Conservation (phyloP, 2,329 filamentous ascomycete genomes). For the Colletotrichum sublineola region DNA sequence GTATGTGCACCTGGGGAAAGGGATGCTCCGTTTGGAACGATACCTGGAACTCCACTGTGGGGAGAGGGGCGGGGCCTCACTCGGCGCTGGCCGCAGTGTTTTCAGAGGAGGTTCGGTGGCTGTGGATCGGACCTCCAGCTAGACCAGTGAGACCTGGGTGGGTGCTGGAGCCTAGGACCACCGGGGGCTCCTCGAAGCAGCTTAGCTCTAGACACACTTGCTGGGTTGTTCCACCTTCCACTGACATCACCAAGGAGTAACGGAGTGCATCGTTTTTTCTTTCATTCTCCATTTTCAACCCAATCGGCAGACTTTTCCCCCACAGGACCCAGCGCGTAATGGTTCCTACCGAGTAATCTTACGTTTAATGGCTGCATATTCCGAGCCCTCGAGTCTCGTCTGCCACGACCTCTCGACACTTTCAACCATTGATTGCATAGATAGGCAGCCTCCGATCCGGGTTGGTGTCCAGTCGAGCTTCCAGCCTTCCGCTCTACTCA, state of each 20-base stretch:
- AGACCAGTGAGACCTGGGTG: slow-evolving; percentile 25
- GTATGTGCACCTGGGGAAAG: slow-evolving; percentile 24
- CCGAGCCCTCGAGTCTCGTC: background rate
- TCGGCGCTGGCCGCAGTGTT: background rate
- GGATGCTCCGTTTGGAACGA: slow-evolving; percentile 14
- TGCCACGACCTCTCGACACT: background rate
- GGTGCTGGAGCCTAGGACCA: slow-evolving; percentile 9
- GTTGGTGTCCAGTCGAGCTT: slow-evolving; percentile 21
- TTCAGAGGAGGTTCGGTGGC: slow-evolving; percentile 4
- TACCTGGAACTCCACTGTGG: slow-evolving; percentile 23
- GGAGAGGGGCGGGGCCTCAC: background rate
- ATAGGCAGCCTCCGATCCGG: background rate
- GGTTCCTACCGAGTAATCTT: background rate
- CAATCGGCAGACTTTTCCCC: slow-evolving; percentile 34
- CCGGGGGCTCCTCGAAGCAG: slow-evolving; percentile 27
- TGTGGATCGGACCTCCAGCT: slow-evolving; percentile 25
- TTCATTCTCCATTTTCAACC: slow-evolving; percentile 16
- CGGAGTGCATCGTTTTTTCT: slow-evolving; percentile 35
- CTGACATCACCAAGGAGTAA: slow-evolving; percentile 42
- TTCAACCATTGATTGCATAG: slow-evolving; percentile 25
- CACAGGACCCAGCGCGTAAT: slow-evolving; percentile 6
- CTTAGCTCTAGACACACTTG: slow-evolving; percentile 25
- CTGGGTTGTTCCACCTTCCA: slow-evolving; percentile 33
- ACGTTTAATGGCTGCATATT: background rate
- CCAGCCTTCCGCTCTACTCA: slow-evolving; percentile 24